Base-by-base conservation (phyloP, 805 yeast genomes). In the Candida sithepensis region DNA sequence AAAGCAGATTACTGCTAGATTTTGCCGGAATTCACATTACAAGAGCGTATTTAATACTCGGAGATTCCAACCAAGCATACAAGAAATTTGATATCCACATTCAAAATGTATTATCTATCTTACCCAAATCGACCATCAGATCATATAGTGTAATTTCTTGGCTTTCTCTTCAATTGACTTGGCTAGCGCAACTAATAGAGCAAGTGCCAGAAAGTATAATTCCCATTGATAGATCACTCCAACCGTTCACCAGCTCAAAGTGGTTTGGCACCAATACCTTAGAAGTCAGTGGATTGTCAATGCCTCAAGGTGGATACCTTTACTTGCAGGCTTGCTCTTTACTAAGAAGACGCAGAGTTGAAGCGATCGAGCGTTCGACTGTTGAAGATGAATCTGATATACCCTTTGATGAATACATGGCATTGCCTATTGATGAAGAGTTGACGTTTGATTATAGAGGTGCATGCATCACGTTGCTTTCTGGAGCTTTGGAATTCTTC, bases 1-100 rank as follows among this genome's bases (percentile, higher is more conserved):
- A 78, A 37, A 63, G 75, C 33, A 61, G 88, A 39, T 57, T 60
- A 9, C 63, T 85, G 41, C 61, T 85, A 5, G 96, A 88, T 58
- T 61, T 79, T 3, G 58, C 78, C 5, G 82, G 85, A 0, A 71
- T 84, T 43, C 86, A 84, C 55, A 80, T 87, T 9, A 77, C 79
- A 7, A 73, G 85, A 51, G 69, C 81, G 1, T 77, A 81, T 54
- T 69, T 87, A 22, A 79, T 85, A 13, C 48, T 78, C 13, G 85
- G 78, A 38, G 80, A 78, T 50, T 75, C 85, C 1, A 71, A 81
- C 34, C 55, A 71, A 42, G 88, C 91, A 0, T 78, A 80, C 55
- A 70, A 75, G 49, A 85, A 82, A 60, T 88, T 87, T 59, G 73
- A 73, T 34, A 71, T 78, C 18, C 96, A 88, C 66, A 58, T 85